A percentile compares a stretch with the other conserved stretches of the same genome.
Conservation (phyloP, 106 monocot genomes). For the Allium sativum region DNA sequence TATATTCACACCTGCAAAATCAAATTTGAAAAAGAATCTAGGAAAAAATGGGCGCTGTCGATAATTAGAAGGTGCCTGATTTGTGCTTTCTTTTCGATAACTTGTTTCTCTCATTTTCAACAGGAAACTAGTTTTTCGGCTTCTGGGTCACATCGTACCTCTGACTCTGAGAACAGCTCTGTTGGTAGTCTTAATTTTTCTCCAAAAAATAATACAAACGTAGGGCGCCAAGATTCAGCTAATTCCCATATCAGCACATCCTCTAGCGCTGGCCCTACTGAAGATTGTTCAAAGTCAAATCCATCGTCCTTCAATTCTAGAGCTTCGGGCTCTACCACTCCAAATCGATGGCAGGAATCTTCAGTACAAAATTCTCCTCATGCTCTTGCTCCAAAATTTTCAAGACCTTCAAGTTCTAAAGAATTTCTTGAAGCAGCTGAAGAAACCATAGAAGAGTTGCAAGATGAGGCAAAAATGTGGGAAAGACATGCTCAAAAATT, state of each 20-base stretch:
- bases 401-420: constrained; percentile 45
- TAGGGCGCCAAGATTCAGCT: constrained; percentile 60
- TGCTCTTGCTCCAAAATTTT: constrained; percentile 13
- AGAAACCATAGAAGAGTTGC: constrained; percentile 85
- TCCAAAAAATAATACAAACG: constrained; percentile 43
- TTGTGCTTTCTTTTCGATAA: not conserved
- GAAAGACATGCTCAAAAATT: constrained; percentile 76
- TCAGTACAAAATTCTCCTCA: constrained; percentile 19
- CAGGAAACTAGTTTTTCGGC: constrained; percentile 70
- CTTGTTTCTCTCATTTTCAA: constrained; percentile 6
- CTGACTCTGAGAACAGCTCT: constrained; percentile 66
- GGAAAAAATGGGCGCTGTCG: not conserved
- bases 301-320: constrained; percentile 73
- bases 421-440: constrained; percentile 89
- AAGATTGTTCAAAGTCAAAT: constrained; percentile 43
- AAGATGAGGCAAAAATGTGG: constrained; percentile 95
- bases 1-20: too few relatives aligned
- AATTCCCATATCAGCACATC: constrained; percentile 31
- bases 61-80: not conserved
- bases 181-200: constrained; percentile 37
- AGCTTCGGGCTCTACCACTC: constrained; percentile 22
- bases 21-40: not conserved
- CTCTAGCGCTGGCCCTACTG: constrained; percentile 15
- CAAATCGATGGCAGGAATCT: constrained; percentile 35
- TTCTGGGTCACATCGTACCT: constrained; percentile 72